A percentile compares a stretch with the other conserved stretches of the same genome.
phyloP scores from a whole-genome alignment of 2,329 filamentous ascomycete species.

The Epichloe gansuensis region DNA sequence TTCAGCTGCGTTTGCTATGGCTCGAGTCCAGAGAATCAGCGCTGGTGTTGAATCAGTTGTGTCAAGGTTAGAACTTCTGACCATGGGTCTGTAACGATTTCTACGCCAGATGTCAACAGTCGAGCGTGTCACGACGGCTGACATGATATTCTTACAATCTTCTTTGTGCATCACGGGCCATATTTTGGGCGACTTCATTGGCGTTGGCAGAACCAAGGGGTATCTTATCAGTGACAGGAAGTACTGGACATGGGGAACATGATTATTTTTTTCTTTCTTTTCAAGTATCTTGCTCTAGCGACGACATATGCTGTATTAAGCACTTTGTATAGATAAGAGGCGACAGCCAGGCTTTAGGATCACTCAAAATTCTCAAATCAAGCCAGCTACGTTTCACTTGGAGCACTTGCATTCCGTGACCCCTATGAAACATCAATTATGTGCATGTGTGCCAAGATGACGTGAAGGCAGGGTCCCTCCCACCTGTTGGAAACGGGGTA shows the following conservation, averaged over 20 bases:
- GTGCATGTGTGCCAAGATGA: not conserved
- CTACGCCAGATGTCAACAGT: not conserved
- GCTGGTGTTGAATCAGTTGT: constrained; percentile 23
- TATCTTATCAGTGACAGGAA: not conserved
- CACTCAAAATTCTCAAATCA: not conserved
- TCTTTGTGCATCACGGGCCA: constrained; percentile 4
- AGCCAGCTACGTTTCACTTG: not conserved
- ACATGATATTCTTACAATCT: not conserved
- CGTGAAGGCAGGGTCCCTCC: not conserved
- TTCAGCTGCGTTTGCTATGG: constrained; percentile 31
- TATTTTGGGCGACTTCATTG: not conserved
- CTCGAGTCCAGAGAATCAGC: constrained; percentile 37
- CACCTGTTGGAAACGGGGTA: too few relatives aligned
- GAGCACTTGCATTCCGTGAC: not conserved
- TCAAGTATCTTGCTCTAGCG: not conserved
- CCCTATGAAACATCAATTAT: not conserved
- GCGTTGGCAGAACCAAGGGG: constrained; percentile 4
- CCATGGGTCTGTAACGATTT: constrained; percentile 19
- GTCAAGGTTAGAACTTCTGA: constrained; percentile 26
- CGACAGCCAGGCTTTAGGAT: constrained; percentile 3
- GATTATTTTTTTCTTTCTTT: not conserved
- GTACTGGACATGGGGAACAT: not conserved
- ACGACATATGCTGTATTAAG: not conserved
- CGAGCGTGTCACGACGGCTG: not conserved
- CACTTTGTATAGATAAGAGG: constrained; percentile 7